Base-by-base conservation (phyloP, 768 basidiomycete genomes). In the Boletus rufocinnamomeus region DNA sequence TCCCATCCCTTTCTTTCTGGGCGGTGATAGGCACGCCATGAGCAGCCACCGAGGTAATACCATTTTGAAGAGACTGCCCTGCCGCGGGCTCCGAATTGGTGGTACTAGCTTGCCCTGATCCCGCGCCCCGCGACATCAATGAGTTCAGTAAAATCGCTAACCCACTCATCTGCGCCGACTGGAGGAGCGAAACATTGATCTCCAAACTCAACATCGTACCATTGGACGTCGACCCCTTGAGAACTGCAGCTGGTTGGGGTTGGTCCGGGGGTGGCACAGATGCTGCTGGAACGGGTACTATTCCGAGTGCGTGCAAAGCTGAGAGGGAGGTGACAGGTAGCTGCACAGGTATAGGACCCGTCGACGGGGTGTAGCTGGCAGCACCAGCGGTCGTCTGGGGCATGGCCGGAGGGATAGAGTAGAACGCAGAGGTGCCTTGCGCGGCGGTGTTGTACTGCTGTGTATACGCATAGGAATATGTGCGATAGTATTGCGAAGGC, bases 81-180 rank as follows among this genome's bases (percentile, higher is more conserved):
- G 47, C 38, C 17, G 47, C n/a, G n/a, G 64, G 52, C 49, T 59
- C 58, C 27, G 56, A 19, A 32, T 25, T 66, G 21, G 63, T 50
- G 30, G 58, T 19, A 37, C 48, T 62, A 16, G 61, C 32, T 43
- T 73, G 67, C 19, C 67, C 67, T 44, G 73, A 59, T 43, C 63
- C 65, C 25, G 57, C 28, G 7, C 74, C 69, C 62, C 82, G 79
- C 28, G 83, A 79, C 79, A 89, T 85, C 61, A 91, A 70, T 3
- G 86, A 84, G 71, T 89, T 91, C 60, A 92, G 71, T 13, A 92
- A 76, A 61, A 86, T 75, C 21, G 88, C 88, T 62, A 91, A 65
- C 16, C 89, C 88, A 67, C 80, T 88, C 84, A 89, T 87, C 66
- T 93, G 91, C n/a, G 82, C 76, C 19, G 84, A 79, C 70, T 90